phyloP scores from a whole-genome alignment of 345 rosid species.

The Combretum micranthum region DNA sequence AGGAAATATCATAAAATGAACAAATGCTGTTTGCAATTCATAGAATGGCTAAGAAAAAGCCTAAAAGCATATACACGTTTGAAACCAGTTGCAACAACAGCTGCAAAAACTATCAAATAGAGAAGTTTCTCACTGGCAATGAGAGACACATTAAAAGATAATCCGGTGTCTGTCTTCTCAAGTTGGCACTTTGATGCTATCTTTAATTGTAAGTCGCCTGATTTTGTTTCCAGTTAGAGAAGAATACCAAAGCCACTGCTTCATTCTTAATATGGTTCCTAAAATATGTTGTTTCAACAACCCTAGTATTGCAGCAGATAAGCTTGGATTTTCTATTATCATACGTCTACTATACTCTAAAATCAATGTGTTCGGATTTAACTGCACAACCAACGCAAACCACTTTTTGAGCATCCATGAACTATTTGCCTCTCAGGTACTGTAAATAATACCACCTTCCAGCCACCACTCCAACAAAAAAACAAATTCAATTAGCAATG shows the following conservation, averaged over 20 bases:
- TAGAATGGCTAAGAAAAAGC: too few species aligned
- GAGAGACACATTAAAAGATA: conserved; percentile 1
- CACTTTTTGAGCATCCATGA: conserved; percentile 55
- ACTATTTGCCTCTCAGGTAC: conserved; percentile 33
- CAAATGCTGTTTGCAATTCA: too few species aligned
- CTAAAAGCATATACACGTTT: too few species aligned
- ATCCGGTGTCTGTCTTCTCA: conserved; percentile 9
- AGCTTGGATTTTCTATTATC: conserved; percentile 34
- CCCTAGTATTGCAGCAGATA: conserved; percentile 38
- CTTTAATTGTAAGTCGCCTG: conserved; percentile 3
- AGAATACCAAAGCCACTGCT: conserved; percentile 16
- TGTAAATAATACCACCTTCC: conserved; percentile 44
- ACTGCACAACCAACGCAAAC: conserved; percentile 49
- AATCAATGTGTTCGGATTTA: conserved; percentile 74
- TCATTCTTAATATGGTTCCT: conserved; percentile 13
- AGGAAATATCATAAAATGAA: too few species aligned
- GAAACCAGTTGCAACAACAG: too few species aligned
- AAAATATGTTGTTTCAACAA: conserved; percentile 27
- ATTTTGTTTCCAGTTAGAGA: conserved; percentile 18
- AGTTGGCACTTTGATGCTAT: conserved; percentile 33
- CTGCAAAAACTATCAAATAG: neutral
- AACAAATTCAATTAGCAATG: conserved; percentile 10
- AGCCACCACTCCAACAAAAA: conserved; percentile 41
- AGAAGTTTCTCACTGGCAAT: conserved; percentile 30
- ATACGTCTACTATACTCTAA: conserved; percentile 58